A percentile compares a stretch with the other conserved stretches of the same genome.
phyloP scores from a whole-genome alignment of 2,329 filamentous ascomycete genomes.

The Zymoseptoria tritici region DNA sequence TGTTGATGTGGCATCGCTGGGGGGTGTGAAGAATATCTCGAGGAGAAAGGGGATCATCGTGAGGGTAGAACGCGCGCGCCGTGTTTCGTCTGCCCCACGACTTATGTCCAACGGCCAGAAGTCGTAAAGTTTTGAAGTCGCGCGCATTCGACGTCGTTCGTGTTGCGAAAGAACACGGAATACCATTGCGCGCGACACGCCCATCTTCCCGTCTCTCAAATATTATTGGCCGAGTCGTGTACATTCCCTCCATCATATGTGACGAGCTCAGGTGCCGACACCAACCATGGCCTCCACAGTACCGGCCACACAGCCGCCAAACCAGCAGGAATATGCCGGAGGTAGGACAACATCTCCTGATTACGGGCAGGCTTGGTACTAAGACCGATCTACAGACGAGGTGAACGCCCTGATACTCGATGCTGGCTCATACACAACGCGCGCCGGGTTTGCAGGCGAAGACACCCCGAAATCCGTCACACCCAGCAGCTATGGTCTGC shows the following conservation, averaged over 20 bases:
- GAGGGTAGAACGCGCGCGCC: not conserved
- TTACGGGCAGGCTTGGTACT: not conserved
- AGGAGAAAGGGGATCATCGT: not conserved
- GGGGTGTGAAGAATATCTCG: not conserved
- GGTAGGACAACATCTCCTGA: not conserved
- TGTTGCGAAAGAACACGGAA: not conserved
- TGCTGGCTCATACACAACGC: slow-evolving; percentile 81
- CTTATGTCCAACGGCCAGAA: not conserved
- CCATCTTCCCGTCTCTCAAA: not conserved
- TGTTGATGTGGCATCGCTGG: not conserved
- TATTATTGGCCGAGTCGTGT: not conserved
- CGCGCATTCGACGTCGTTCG: not conserved
- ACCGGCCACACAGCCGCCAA: slow-evolving; percentile 27
- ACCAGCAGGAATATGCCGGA: slow-evolving; percentile 4
- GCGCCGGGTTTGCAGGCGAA: slow-evolving; percentile 95
- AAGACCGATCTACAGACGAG: slow-evolving; percentile 60
- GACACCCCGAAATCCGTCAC: slow-evolving; percentile 84
- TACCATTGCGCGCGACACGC: not conserved
- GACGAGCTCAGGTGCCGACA: not conserved
- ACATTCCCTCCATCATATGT: not conserved
- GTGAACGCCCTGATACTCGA: slow-evolving; percentile 95
- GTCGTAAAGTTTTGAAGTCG: not conserved
- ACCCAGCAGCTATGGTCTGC: slow-evolving; percentile 74
- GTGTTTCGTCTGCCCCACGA: not conserved
- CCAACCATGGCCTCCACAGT: slow-evolving; percentile 19